Conservation (phyloP, 768 basidiomycete genomes). For the Trametes cinnabarina region DNA sequence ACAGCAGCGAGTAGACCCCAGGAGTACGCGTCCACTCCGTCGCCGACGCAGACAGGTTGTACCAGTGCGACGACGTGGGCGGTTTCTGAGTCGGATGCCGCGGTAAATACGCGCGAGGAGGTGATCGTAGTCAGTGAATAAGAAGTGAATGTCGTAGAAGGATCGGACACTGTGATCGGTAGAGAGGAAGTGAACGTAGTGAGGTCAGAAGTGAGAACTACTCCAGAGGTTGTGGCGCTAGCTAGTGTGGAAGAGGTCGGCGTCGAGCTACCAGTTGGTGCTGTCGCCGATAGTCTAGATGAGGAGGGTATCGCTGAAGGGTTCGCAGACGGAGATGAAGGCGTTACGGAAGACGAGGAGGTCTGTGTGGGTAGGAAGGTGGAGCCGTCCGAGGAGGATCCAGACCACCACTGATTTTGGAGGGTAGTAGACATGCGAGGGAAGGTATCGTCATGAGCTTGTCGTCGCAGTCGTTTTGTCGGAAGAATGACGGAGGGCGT, state of each 20-base stretch:
- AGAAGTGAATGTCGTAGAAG: slow-evolving; percentile 42
- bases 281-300: slow-evolving; percentile 4
- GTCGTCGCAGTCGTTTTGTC: slow-evolving; percentile 29
- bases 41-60: slow-evolving; percentile 57
- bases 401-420: slow-evolving; percentile 25
- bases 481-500: slow-evolving; percentile 23
- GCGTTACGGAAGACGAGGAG: neutral
- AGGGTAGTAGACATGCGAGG: slow-evolving; percentile 4
- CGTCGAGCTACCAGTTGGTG: neutral
- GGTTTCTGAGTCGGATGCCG: slow-evolving; percentile 17
- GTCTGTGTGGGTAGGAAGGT: slow-evolving; percentile 18
- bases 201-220: slow-evolving; percentile 10
- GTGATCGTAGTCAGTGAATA: slow-evolving; percentile 36
- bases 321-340: slow-evolving; percentile 7
- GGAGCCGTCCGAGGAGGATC: slow-evolving; percentile 23
- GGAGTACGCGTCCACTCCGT: slow-evolving; percentile 61
- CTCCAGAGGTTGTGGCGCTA: slow-evolving; percentile 6
- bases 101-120: slow-evolving; percentile 14
- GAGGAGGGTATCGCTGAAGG: slow-evolving; percentile 14
- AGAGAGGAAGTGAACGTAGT: slow-evolving; percentile 27
- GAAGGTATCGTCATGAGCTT: slow-evolving; percentile 18
- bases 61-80: slow-evolving; percentile 18
- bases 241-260: slow-evolving; percentile 11
- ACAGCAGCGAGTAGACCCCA: slow-evolving; percentile 59
- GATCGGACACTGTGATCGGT: slow-evolving; percentile 40